Percentiles rank a stretch among this genome's conserved stretches.
phyloP scores from a whole-genome alignment of 2,329 filamentous ascomycete genomes.

The Tolypocladium pustulatum region DNA sequence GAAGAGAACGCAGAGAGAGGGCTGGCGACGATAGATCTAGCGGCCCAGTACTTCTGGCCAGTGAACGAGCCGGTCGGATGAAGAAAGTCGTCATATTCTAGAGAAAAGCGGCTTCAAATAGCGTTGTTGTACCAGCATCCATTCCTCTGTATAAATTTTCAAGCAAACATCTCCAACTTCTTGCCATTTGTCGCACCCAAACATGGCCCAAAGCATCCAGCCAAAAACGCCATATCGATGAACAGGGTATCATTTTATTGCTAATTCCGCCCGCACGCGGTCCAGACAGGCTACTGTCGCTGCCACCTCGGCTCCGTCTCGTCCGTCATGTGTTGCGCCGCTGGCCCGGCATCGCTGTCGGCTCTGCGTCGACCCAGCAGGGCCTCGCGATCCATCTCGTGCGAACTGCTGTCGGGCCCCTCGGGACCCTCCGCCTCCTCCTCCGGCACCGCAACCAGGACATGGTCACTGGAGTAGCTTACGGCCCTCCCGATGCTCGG shows the following conservation, averaged over 20 bases:
- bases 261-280: not conserved
- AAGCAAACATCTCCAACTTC: not conserved
- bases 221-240: not conserved
- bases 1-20: too few species aligned
- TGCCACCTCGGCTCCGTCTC: conserved; percentile 17
- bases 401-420: not conserved
- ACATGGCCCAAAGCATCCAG: not conserved
- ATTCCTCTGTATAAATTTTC: not conserved
- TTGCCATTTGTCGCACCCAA: not conserved
- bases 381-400: conserved; percentile 3
- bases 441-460: conserved; percentile 27
- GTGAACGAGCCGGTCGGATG: not conserved
- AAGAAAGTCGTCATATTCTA: too few species aligned
- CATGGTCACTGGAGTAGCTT: conserved; percentile 27
- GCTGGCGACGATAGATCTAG: too few species aligned
- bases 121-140: not conserved
- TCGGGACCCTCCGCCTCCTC: conserved; percentile 18
- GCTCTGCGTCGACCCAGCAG: conserved; percentile 9
- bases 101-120: not conserved
- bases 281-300: not conserved
- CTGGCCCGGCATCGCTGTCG: conserved; percentile 11
- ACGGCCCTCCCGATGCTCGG: conserved; percentile 16
- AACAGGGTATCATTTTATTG: not conserved
- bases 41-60: not conserved
- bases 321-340: conserved; percentile 14